phyloP scores from a whole-genome alignment of 2,329 filamentous ascomycete genomes.

The Ophiocordyceps sinensis region DNA sequence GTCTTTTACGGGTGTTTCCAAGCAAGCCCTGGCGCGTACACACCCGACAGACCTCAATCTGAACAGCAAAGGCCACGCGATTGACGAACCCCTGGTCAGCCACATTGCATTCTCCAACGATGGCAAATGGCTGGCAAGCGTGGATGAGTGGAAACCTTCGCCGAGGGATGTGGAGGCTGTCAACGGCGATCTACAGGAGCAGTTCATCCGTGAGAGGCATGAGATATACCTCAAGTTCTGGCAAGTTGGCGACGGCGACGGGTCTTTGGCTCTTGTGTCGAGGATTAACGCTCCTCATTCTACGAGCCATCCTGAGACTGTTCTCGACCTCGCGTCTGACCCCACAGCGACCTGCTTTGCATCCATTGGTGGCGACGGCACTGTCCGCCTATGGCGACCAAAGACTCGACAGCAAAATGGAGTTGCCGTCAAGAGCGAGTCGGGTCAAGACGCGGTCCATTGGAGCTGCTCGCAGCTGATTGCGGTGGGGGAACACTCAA shows the following conservation, averaged over 20 bases:
- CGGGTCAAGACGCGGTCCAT: constrained; percentile 46
- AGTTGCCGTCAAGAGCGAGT: constrained; percentile 43
- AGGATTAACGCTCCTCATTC: constrained; percentile 74
- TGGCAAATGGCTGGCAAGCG: constrained; percentile 78
- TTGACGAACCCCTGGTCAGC: constrained; percentile 66
- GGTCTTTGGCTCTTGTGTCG: constrained; percentile 61
- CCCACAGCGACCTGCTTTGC: constrained; percentile 60
- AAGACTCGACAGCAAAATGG: constrained; percentile 56
- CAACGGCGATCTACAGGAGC: constrained; percentile 20
- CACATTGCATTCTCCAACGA: constrained; percentile 64
- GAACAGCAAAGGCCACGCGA: constrained; percentile 53
- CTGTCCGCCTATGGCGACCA: constrained; percentile 70
- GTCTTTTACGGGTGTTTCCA: constrained; percentile 61
- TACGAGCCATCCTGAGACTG: constrained; percentile 35
- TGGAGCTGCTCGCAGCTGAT: constrained; percentile 59
- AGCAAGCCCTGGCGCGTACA: constrained; percentile 78
- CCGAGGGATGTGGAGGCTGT: constrained; percentile 46
- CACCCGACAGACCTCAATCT: constrained; percentile 72
- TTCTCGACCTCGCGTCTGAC: constrained; percentile 62
- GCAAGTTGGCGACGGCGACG: constrained; percentile 44
- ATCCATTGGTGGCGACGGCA: constrained; percentile 69
- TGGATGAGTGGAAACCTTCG: constrained; percentile 81
- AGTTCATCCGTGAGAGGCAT: constrained; percentile 35
- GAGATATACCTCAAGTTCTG: constrained; percentile 90
- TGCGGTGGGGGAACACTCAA: constrained; percentile 34